Evolutionary conservation across 108 stramenopile species (phyloP).

Genomic region (Heterococcus sp.): DNA sequence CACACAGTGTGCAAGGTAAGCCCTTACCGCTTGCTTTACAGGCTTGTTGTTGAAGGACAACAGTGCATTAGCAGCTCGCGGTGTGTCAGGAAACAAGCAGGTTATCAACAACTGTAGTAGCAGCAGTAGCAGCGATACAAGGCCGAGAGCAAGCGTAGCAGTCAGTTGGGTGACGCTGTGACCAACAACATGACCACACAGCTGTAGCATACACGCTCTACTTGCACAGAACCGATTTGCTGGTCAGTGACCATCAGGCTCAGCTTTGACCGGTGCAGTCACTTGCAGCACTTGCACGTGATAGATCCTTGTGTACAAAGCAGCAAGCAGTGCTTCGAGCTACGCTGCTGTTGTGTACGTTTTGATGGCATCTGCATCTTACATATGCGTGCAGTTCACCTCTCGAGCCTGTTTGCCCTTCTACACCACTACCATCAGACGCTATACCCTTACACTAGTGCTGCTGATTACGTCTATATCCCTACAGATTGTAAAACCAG

Average conservation of each 20-base stretch:
- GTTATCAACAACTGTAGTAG: constrained; percentile 74
- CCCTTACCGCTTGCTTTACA: constrained; percentile 60
- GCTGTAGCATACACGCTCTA: no score
- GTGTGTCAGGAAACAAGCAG: constrained; percentile 82
- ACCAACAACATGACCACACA: not conserved
- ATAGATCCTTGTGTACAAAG: no score
- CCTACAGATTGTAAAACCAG: no score
- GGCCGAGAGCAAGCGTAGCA: not conserved
- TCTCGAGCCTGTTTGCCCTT: not conserved
- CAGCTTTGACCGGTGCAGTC: no score
- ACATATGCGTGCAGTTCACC: no score
- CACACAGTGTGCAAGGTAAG: not conserved
- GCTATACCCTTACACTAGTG: no score
- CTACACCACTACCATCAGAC: not conserved
- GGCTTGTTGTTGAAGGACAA: constrained; percentile 86
- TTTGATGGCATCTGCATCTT: no score
- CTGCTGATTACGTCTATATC: not conserved
- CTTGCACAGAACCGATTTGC: no score
- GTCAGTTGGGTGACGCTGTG: not conserved
- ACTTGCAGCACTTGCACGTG: no score
- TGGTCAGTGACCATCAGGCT: no score
- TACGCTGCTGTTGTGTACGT: no score
- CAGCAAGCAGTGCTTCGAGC: no score
- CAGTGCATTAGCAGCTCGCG: constrained; percentile 74
- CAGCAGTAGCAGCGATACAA: not conserved